Percentiles rank a stretch among this genome's conserved stretches.
Evolutionary conservation across 2,329 filamentous ascomycete species (phyloP).

Genomic region (Aspergillus brunneoviolaceus): DNA sequence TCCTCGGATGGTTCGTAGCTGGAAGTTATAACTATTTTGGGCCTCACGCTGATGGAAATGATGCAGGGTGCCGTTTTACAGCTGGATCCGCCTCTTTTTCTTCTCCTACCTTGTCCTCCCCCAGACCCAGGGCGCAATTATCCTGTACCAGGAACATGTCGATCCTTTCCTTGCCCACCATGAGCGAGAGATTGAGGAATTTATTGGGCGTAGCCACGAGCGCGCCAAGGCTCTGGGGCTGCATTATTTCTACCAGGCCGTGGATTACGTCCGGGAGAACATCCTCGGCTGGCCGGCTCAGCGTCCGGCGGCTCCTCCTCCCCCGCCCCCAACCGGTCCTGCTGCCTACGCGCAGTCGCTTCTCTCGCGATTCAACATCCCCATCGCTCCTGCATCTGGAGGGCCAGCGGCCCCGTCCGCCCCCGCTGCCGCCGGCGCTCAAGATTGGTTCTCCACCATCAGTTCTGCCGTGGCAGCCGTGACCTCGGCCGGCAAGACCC

Average conservation of each 20-base stretch:
- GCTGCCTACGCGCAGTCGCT: slow-evolving; percentile 73
- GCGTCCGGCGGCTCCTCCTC: slow-evolving; percentile 50
- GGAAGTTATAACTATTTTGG: background rate
- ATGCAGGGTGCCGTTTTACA: slow-evolving; percentile 84
- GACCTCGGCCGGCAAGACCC: slow-evolving; percentile 43
- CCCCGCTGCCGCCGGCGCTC: slow-evolving; percentile 42
- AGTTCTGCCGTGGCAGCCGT: slow-evolving; percentile 70
- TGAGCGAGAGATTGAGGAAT: slow-evolving; percentile 83
- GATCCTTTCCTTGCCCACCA: slow-evolving; percentile 87
- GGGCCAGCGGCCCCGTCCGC: slow-evolving; percentile 52
- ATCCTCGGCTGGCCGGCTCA: slow-evolving; percentile 73
- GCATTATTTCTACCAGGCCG: slow-evolving; percentile 68
- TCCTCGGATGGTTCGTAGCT: slow-evolving; percentile 70
- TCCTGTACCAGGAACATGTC: slow-evolving; percentile 80
- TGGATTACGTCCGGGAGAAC: slow-evolving; percentile 71
- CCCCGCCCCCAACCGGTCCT: slow-evolving; percentile 42
- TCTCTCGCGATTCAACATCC: slow-evolving; percentile 82
- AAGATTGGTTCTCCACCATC: slow-evolving; percentile 76
- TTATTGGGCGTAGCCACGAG: slow-evolving; percentile 80
- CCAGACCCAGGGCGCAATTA: slow-evolving; percentile 87
- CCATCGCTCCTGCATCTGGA: slow-evolving; percentile 59
- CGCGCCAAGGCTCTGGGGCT: slow-evolving; percentile 74
- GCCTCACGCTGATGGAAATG: background rate
- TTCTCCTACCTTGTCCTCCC: slow-evolving; percentile 95
- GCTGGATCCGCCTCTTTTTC: slow-evolving; percentile 82